Evolutionary conservation across 176 grass and related monocot species (phyloP), one percentile per base, ranked within the genome.

Genomic region (Themeda triandra): DNA sequence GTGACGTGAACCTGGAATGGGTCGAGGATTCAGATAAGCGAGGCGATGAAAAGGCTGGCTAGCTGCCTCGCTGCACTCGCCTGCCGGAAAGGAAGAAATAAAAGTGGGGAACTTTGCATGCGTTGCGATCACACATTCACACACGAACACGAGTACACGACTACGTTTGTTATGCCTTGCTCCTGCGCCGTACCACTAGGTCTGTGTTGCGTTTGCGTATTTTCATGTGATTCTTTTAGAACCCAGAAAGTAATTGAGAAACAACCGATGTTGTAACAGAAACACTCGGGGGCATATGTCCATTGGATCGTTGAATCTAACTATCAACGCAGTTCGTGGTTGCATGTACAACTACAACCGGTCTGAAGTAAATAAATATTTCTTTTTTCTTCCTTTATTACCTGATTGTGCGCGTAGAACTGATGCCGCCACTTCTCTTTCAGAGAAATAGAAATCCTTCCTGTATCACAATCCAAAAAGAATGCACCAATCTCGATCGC

Each of bases 401-500:
- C 24, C 31, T 82, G 72, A 83, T 83, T 79, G 63, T 29, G 79
- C 85, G 84, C 85, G 89, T 87, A 45, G 58, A 69, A 73, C 85
- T 65, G 48, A 91, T 85, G 85, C 80, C 75, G 73, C 42, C 45
- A 74, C 32, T 51, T 75, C 29, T 31, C 69, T 87, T 84, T 76
- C 80, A 60, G 29, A 35, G n/a, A n/a, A n/a, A n/a, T n/a, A 76
- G 56, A 82, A 87, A 80, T 79, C 81, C 79, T 69, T 58, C 63
- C 21, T 10, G 58, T 40, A 87, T 29, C 49, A 79, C 40, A 29
- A 87, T 66, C 77, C 29, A 83, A 85, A 87, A 83, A 63, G 88
- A 62, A 73, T 80, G 77, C 88, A 71, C 44, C 62, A 51, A 82
- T 42, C 81, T 31, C 60, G 12, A 80, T 75, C 41, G 58, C 10